Evolutionary conservation across 805 yeast genomes (phyloP), one percentile per base, ranked within the genome.

Genomic region (Pichia deserticola): DNA sequence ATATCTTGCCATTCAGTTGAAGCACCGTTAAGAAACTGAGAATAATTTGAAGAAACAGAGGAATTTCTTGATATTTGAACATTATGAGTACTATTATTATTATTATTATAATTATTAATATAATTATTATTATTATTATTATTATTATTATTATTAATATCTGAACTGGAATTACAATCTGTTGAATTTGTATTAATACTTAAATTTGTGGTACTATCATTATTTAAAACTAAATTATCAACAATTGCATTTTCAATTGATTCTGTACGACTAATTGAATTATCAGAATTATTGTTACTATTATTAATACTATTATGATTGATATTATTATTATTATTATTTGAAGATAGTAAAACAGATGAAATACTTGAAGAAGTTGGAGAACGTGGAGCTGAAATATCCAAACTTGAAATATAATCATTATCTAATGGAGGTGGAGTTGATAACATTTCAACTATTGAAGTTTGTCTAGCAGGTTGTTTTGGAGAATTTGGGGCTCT

Each of bases 361-460:
- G 52, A 47, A 7, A 45, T 42, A 27, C 39, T 42, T 11, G 45
- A 36, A 7, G 55, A 43, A 13, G 39, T 27, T 7, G 49, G 47
- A 27, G 51, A 44, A 12, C 43, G 48, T 27, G 50, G 49, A 11
- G 20, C 12, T 27, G 39, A 38, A 27, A 40, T 52, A 41, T 51
- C 34, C 55, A 51, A 29, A 40, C 30, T 49, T 36, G 42, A 42
- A 40, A 48, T 54, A 44, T 15, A 41, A 9, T 49, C 57, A 12
- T 12, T 43, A 9, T 71, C 79, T 49, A 84, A 63, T 2, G 84
- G 85, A 3, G 92, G 93, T 0, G 93, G 93, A 5, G 89, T 79
- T 13, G 86, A 79, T 36, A 85, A 68, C 69, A 85, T 68, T 62
- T 85, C 92, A 40, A 82, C 92, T 44, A 85, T 84, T 7, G 89